Conservation (phyloP, 192 early-diverging fungal species). For the Allomyces macrogynus region DNA sequence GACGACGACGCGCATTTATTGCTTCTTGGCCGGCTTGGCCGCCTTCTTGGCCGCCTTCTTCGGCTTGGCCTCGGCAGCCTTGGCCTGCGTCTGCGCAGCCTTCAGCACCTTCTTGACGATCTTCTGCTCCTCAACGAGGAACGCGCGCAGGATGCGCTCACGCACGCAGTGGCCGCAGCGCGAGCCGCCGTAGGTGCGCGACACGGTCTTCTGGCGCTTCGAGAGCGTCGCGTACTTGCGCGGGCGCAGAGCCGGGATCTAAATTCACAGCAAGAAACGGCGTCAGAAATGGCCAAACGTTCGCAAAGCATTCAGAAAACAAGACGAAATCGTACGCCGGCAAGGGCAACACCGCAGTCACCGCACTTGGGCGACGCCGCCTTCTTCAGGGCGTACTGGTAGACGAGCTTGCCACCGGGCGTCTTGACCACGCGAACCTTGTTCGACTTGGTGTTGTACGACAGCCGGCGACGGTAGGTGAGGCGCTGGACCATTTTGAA, state of each 20-base stretch:
- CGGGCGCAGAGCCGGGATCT: slow-evolving; percentile 82
- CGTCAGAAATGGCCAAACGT: not conserved
- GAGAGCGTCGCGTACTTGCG: slow-evolving; percentile 74
- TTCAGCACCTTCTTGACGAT: slow-evolving; percentile 99
- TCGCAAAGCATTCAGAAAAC: too few species aligned
- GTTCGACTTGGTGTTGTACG: slow-evolving; percentile 83
- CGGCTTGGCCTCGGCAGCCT: not conserved
- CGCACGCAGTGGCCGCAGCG: slow-evolving; percentile 74
- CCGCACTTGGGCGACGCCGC: slow-evolving; percentile 84
- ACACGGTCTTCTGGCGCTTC: slow-evolving; percentile 80
- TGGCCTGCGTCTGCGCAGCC: slow-evolving; percentile 10
- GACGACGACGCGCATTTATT: not conserved
- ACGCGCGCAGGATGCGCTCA: slow-evolving; percentile 85
- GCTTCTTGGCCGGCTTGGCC: not conserved
- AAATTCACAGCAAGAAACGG: not conserved
- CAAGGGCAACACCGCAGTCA: slow-evolving; percentile 77
- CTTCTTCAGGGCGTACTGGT: slow-evolving; percentile 82
- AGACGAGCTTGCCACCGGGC: slow-evolving; percentile 75
- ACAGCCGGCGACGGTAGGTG: slow-evolving; percentile 62
- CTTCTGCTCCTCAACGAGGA: slow-evolving; percentile 99
- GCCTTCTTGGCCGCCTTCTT: not conserved
- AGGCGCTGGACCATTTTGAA: slow-evolving; percentile 34
- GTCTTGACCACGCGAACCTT: slow-evolving; percentile 59
- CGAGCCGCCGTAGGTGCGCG: slow-evolving; percentile 91
- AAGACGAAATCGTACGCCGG: slow-evolving; percentile 83